phyloP scores from a whole-genome alignment of 1,284 basidiomycete species.

The Vanrija humicola region DNA sequence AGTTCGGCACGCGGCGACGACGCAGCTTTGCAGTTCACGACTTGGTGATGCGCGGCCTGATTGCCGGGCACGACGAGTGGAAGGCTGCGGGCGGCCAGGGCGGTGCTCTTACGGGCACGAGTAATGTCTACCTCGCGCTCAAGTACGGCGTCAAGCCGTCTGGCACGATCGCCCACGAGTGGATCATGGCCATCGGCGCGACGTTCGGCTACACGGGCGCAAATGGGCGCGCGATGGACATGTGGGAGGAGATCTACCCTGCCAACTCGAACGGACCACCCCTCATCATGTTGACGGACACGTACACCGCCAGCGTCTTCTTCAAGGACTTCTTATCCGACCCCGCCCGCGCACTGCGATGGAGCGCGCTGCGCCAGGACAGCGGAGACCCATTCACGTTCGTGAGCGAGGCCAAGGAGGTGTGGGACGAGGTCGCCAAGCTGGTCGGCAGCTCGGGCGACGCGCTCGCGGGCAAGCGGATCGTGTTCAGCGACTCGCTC shows the following conservation, averaged over 20 bases:
- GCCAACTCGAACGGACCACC: conserved; percentile 52
- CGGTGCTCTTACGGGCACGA: conserved; percentile 75
- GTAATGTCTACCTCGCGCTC: conserved; percentile 77
- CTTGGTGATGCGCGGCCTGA: conserved; percentile 66
- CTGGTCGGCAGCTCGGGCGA: conserved; percentile 54
- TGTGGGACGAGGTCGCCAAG: conserved; percentile 51
- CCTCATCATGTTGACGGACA: conserved; percentile 82
- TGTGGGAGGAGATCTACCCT: conserved; percentile 78
- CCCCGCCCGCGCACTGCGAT: conserved; percentile 61
- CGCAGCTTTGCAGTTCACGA: conserved; percentile 78
- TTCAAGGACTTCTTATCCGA: conserved; percentile 68
- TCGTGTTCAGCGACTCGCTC: conserved; percentile 79
- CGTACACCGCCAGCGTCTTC: conserved; percentile 80
- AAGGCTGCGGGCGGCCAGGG: conserved; percentile 37
- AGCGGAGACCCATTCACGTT: conserved; percentile 80
- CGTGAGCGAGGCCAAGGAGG: conserved; percentile 64
- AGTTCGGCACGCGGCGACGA: conserved; percentile 88
- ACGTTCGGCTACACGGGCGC: conserved; percentile 72
- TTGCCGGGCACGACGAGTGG: conserved; percentile 60
- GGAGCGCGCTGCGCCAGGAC: conserved; percentile 85
- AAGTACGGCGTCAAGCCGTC: conserved; percentile 66
- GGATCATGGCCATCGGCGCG: conserved; percentile 92
- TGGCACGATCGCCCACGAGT: conserved; percentile 90
- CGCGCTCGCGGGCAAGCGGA: conserved; percentile 58
- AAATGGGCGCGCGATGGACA: conserved; percentile 67